These are phyloP conservation scores for Phytophthora tubulina DNA, from an alignment of 352 stramenopile genomes.

Conservation along the genomic window DNA sequence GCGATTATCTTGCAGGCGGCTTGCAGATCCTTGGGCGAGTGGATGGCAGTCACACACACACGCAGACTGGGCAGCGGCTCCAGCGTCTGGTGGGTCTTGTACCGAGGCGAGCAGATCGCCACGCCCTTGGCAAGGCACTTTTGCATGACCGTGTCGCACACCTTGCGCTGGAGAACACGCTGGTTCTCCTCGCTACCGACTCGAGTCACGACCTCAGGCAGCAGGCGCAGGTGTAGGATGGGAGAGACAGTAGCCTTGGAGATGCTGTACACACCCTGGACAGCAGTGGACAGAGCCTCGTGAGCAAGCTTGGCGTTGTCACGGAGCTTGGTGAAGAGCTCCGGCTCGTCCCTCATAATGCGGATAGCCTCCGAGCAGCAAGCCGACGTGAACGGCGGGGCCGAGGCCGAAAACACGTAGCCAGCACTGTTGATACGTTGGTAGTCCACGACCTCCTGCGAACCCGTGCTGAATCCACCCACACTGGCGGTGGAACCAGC, in stretches of 20 bases:
- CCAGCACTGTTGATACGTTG: constrained; percentile 97
- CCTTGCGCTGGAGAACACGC: constrained; percentile 56
- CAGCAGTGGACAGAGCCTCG: constrained; percentile 51
- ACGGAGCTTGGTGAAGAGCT: constrained; percentile 76
- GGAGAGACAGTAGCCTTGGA: constrained; percentile 73
- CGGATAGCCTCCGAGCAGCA: constrained; percentile 89
- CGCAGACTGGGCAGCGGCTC: constrained; percentile 80
- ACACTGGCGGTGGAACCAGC: constrained; percentile 94
- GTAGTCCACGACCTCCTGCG: constrained; percentile 97
- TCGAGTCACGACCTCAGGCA: constrained; percentile 49
- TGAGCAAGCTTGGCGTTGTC: constrained; percentile 74
- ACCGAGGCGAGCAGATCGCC: constrained; percentile 76
- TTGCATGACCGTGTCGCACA: constrained; percentile 75
- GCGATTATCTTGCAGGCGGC: constrained; percentile 66
- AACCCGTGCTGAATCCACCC: constrained; percentile 97
- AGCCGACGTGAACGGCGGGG: constrained; percentile 95
- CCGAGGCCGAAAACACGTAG: constrained; percentile 99
- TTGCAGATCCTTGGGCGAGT: constrained; percentile 66
- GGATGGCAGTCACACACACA: constrained; percentile 77
- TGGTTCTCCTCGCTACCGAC: constrained; percentile 61
- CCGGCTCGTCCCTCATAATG: constrained; percentile 83
- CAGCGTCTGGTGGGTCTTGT: constrained; percentile 71
- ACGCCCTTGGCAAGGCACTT: constrained; percentile 71
- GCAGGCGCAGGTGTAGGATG: constrained; percentile 74
- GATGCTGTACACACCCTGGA: constrained; percentile 58